Percentiles rank a stretch among this genome's conserved stretches.
Evolutionary conservation across 176 grass and related monocot genomes (phyloP).

Genomic region (Secale cereale): DNA sequence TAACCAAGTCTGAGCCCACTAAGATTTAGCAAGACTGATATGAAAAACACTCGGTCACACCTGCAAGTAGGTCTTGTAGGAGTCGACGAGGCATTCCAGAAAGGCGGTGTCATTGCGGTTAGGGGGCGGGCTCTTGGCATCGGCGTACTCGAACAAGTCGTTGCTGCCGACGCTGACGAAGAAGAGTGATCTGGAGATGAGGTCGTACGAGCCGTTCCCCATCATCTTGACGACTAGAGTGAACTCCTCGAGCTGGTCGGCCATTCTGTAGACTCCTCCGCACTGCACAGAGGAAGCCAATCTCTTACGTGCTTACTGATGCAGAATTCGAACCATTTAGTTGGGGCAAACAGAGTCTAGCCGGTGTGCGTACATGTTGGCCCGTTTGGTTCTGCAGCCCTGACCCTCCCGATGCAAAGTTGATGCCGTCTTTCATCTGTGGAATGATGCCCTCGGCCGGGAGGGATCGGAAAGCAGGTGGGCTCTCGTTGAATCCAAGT

Average conservation of each 20-base stretch:
- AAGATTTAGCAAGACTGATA: no score
- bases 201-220: background rate
- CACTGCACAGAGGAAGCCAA: background rate
- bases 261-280: background rate
- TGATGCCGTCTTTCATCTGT: constrained; percentile 56
- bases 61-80: constrained; percentile 34
- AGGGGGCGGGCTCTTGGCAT: background rate
- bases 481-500: constrained; percentile 67
- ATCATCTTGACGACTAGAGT: background rate
- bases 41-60: background rate
- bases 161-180: constrained; percentile 66
- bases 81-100: constrained; percentile 23
- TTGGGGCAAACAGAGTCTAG: no score
- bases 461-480: constrained; percentile 62
- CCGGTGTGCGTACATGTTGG: background rate
- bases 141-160: constrained; percentile 47
- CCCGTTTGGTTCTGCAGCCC: constrained; percentile 52
- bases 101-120: background rate
- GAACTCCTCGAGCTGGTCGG: constrained; percentile 42
- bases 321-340: no score
- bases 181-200: constrained; percentile 49
- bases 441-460: constrained; percentile 11
- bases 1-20: no score
- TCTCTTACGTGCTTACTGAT: background rate
- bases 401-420: constrained; percentile 91